phyloP scores from a whole-genome alignment of 108 stramenopile genomes.

The Pseudonitzschia delicatissima region DNA sequence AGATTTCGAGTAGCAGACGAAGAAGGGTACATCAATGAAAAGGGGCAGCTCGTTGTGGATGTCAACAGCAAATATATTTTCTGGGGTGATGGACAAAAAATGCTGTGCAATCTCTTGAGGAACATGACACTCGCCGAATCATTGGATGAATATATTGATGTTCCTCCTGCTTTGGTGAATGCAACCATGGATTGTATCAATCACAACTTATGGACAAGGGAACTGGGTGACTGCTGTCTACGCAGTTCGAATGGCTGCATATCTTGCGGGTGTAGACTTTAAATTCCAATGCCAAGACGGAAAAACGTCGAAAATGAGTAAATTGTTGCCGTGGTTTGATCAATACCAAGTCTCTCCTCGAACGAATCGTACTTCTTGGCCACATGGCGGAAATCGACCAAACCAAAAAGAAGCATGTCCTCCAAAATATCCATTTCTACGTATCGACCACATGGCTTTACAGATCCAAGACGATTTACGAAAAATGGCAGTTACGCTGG shows the following conservation, averaged over 20 bases:
- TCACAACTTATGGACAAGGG: slow-evolving; percentile 8
- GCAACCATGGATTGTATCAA: slow-evolving; percentile 20
- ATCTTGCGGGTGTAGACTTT: slow-evolving; percentile 26
- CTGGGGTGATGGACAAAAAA: slow-evolving; percentile 24
- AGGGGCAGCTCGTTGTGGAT: slow-evolving; percentile 18
- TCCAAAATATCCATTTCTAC: slow-evolving; percentile 16
- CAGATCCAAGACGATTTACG: slow-evolving; percentile 29
- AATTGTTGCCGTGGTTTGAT: slow-evolving; percentile 32
- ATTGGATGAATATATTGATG: background rate
- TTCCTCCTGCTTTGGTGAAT: slow-evolving; percentile 9
- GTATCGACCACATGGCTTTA: slow-evolving; percentile 22
- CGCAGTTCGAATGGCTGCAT: slow-evolving; percentile 19
- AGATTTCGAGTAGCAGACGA: slow-evolving; percentile 1
- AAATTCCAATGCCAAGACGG: slow-evolving; percentile 26
- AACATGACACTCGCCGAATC: slow-evolving; percentile 21
- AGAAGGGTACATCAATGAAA: background rate
- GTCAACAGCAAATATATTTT: slow-evolving; percentile 24
- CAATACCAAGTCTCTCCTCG: slow-evolving; percentile 6
- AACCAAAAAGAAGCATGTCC: slow-evolving; percentile 17
- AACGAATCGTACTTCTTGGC: slow-evolving; percentile 17
- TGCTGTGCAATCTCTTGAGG: slow-evolving; percentile 17
- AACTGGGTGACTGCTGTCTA: slow-evolving; percentile 32
- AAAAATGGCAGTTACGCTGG: slow-evolving; percentile 24
- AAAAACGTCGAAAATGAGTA: background rate
- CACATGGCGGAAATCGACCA: slow-evolving; percentile 13